Percentiles rank a stretch among this genome's conserved stretches.
phyloP scores from a whole-genome alignment of 2,329 filamentous ascomycete genomes.

The Ophiognomonia clavigignenti-juglandacearum region DNA sequence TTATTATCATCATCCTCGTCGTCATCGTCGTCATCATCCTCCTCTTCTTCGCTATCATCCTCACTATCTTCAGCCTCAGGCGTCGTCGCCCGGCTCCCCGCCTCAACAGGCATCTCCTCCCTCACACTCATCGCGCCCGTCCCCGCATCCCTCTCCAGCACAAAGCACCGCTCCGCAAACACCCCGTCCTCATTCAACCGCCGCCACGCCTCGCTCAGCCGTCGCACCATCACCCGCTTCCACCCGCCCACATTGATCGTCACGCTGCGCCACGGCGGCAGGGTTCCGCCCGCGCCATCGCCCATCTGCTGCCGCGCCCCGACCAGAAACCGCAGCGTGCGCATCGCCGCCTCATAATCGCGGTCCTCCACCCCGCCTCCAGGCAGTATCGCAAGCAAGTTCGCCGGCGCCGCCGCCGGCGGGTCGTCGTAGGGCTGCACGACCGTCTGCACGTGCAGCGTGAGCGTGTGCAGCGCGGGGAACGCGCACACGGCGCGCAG shows the following conservation, averaged over 20 bases:
- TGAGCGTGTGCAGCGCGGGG: slow-evolving; percentile 33
- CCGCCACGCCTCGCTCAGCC: slow-evolving; percentile 36
- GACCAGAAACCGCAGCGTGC: slow-evolving; percentile 29
- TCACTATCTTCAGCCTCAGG: slow-evolving; percentile 4
- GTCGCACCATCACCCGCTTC: slow-evolving; percentile 38
- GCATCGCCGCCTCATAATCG: slow-evolving; percentile 32
- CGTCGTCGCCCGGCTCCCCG: slow-evolving; percentile 10
- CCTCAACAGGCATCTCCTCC: slow-evolving; percentile 21
- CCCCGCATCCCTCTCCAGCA: slow-evolving; percentile 26
- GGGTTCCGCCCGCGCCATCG: too few relatives aligned
- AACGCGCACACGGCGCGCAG: slow-evolving; percentile 35
- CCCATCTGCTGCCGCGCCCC: slow-evolving; percentile 19
- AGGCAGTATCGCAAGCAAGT: too few relatives aligned
- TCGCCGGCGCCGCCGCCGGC: slow-evolving; percentile 7
- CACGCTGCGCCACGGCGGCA: slow-evolving; percentile 34
- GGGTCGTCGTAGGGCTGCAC: slow-evolving; percentile 31
- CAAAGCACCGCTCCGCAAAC: slow-evolving; percentile 43
- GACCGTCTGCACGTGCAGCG: slow-evolving; percentile 40
- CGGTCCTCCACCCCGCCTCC: slow-evolving; percentile 16
- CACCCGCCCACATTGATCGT: slow-evolving; percentile 45
- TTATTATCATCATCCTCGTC: not conserved
- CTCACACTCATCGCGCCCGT: slow-evolving; percentile 18
- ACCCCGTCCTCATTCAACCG: slow-evolving; percentile 35
- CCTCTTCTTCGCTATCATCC: not conserved
- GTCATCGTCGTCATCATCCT: not conserved